Percentiles rank a stretch among this genome's conserved stretches.
These are phyloP conservation scores for Chrysosphaeria jannelii DNA, from an alignment of 2,329 filamentous ascomycete species.

Conservation along the genomic window DNA sequence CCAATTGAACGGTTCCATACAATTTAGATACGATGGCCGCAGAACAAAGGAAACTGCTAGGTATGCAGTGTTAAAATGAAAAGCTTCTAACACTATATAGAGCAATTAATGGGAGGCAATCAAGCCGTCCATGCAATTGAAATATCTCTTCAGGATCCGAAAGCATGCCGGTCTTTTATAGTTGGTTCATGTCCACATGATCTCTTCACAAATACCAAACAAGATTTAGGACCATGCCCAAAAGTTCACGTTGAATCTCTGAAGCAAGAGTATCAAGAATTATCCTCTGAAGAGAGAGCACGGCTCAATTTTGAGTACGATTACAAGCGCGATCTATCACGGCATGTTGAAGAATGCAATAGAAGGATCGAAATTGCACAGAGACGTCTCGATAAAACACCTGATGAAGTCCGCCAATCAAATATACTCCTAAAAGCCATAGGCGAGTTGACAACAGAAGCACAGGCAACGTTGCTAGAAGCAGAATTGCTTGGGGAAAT, in stretches of 20 bases:
- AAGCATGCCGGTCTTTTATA: conserved; percentile 84
- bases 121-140: conserved; percentile 46
- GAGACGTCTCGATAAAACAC: conserved; percentile 78
- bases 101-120: conserved; percentile 73
- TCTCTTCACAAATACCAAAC: conserved; percentile 97
- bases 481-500: conserved; percentile 61
- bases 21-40: too few species aligned
- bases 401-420: conserved; percentile 88
- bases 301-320: conserved; percentile 84
- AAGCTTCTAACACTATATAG: too few species aligned
- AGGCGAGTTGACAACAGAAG: conserved; percentile 44
- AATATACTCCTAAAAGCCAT: conserved; percentile 72
- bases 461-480: conserved; percentile 60
- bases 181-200: conserved; percentile 90
- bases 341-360: conserved; percentile 93
- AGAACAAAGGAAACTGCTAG: too few species aligned
- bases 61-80: too few species aligned
- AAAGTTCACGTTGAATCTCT: conserved; percentile 70
- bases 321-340: conserved; percentile 84
- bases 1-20: too few species aligned
- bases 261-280: conserved; percentile 62
- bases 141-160: conserved; percentile 66
- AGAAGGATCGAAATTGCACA: conserved; percentile 75
- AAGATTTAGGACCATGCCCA: conserved; percentile 72
- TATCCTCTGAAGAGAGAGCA: conserved; percentile 38